Evolutionary conservation across 306 rosid species (phyloP).

Genomic region (Cucurbita argyrosperma): DNA sequence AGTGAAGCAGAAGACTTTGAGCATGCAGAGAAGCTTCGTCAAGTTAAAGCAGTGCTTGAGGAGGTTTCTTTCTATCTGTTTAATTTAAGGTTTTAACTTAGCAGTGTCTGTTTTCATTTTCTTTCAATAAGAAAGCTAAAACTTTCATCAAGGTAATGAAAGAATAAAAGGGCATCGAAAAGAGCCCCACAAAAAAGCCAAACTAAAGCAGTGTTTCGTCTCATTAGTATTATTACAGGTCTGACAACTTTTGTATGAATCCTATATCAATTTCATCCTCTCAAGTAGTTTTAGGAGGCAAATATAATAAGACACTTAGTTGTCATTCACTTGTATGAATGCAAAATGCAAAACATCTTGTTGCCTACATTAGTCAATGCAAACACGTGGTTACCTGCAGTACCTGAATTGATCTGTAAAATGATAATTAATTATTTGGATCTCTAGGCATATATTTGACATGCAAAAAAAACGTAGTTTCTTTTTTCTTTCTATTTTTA

Average conservation of each 20-base stretch:
- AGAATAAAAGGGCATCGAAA: neutral
- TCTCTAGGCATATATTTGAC: neutral
- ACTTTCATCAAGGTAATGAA: neutral
- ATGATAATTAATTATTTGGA: neutral
- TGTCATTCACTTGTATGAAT: neutral
- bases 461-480: neutral
- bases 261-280: neutral
- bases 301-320: neutral
- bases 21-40: constrained; percentile 97
- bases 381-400: neutral
- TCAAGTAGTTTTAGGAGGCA: neutral
- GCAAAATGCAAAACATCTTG: neutral
- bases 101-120: neutral
- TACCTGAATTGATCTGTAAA: neutral
- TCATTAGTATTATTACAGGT: neutral
- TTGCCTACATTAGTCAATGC: neutral
- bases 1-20: constrained; percentile 91
- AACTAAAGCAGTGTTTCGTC: neutral
- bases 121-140: neutral
- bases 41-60: constrained; percentile 98
- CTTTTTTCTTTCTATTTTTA: neutral
- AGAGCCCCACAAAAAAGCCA: neutral
- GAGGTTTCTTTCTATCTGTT: constrained; percentile 41
- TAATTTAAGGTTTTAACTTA: neutral
- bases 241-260: neutral